Evolutionary conservation across 192 early-diverging fungal genomes (phyloP), one percentile per base, ranked within the genome.

Genomic region (Umbelopsis sp.): DNA sequence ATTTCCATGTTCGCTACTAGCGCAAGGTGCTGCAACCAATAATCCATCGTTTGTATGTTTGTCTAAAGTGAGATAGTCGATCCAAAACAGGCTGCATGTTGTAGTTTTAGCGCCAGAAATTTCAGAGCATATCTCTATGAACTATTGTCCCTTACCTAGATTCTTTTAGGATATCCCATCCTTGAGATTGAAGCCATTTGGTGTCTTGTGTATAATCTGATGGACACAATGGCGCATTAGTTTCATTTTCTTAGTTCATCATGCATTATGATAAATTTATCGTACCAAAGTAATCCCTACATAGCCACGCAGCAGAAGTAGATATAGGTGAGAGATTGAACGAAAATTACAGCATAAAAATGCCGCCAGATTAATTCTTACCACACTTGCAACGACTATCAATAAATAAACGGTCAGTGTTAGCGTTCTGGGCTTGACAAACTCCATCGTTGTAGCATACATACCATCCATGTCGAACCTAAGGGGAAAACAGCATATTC

Each of bases 401-500:
- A 1, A 11, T 41, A 0, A 16, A 34, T 12, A 34, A 32, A 14
- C 14, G 26, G 31, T 34, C 14, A 34, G 14, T 34, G 17, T 20
- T 32, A n/a, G 12, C 34, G 7, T 2, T 34, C 17, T 2, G 1
- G 34, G 17, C 10, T 29, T 6, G 3, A 20, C 2, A 17, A 0
- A 24, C n/a, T n/a, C 0, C 26, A 29, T 29, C 26, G 4, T 26
- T 25, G 9, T 14, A 26, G 26, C 5, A 12, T 32, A 16, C 12
- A 2, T 62, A 62, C 56, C 56, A 80, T 25, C 79, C 79, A 80
- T 25, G 79, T 75, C 21, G 62, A 72, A 17, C 72, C 71, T 16
- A 75, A 66, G 21, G 79, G 79, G 32, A 80, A 76, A 25, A 74
- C 74, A 9, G 73, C 76, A 12, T 74, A 71, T 22, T 71, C 65